phyloP scores from a whole-genome alignment of 2,329 filamentous ascomycete species.

The Aureobasidium zeae region DNA sequence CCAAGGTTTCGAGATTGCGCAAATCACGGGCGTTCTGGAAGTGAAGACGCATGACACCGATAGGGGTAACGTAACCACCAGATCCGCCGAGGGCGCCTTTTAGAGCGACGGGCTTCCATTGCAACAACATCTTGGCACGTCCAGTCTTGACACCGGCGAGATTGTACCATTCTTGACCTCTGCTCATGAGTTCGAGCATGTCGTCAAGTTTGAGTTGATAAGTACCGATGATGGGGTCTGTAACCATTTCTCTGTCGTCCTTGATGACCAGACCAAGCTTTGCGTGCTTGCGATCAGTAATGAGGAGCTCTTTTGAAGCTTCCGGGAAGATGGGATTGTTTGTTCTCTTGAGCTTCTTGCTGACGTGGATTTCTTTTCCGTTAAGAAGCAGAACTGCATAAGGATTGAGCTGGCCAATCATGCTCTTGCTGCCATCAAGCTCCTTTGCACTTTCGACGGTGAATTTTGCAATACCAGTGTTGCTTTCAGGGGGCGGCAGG shows the following conservation, averaged over 20 bases:
- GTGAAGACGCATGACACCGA: constrained; percentile 91
- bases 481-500: constrained; percentile 75
- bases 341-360: constrained; percentile 88
- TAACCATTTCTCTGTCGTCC: constrained; percentile 77
- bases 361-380: constrained; percentile 79
- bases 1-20: constrained; percentile 87
- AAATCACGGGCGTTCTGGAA: constrained; percentile 75
- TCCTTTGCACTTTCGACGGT: constrained; percentile 95
- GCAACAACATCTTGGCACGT: constrained; percentile 77
- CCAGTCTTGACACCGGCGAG: constrained; percentile 72
- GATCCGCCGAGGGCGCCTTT: constrained; percentile 67
- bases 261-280: constrained; percentile 89
- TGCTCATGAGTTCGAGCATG: constrained; percentile 79
- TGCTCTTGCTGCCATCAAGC: constrained; percentile 80
- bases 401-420: constrained; percentile 84
- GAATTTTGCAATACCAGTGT: constrained; percentile 88
- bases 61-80: constrained; percentile 83
- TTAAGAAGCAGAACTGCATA: constrained; percentile 86
- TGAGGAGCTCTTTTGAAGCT: constrained; percentile 84
- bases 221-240: constrained; percentile 76
- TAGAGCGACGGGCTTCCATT: constrained; percentile 92
- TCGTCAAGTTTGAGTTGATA: constrained; percentile 96
- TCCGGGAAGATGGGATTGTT: constrained; percentile 97
- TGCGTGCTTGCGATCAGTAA: constrained; percentile 84
- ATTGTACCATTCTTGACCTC: constrained; percentile 95